These are phyloP conservation scores for Thalassiosira mediterranea DNA, from an alignment of 352 stramenopile genomes.

Conservation along the genomic window DNA sequence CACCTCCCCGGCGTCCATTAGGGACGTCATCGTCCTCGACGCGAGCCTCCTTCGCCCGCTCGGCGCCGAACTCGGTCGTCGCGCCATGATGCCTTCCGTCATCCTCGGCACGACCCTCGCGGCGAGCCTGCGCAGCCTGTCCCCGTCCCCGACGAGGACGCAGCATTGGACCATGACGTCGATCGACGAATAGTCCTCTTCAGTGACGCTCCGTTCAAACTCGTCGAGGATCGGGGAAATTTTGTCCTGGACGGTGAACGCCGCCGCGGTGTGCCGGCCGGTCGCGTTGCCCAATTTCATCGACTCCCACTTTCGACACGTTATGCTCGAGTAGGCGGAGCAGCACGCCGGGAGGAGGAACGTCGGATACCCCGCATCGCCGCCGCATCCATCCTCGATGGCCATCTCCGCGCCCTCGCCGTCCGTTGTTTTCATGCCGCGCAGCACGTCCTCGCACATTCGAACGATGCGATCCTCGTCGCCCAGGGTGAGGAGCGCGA, in stretches of 20 bases:
- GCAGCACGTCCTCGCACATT: slow-evolving; percentile 16
- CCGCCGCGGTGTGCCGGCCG: slow-evolving; percentile 37
- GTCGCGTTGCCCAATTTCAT: slow-evolving; percentile 38
- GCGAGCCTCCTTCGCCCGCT: not conserved
- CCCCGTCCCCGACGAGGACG: slow-evolving; percentile 44
- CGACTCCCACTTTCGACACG: slow-evolving; percentile 45
- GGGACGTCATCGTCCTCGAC: slow-evolving; percentile 24
- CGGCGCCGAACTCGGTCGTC: not conserved
- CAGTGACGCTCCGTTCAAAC: not conserved
- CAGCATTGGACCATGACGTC: slow-evolving; percentile 51
- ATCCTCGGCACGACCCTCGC: slow-evolving; percentile 26
- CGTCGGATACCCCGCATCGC: not conserved
- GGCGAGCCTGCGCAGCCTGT: slow-evolving; percentile 29
- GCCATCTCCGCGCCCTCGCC: not conserved
- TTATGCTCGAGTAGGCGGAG: slow-evolving; percentile 41
- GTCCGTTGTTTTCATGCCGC: not conserved
- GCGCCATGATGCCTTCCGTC: slow-evolving; percentile 5
- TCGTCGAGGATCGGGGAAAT: slow-evolving; percentile 34
- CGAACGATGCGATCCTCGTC: slow-evolving; percentile 40
- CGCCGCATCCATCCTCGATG: not conserved
- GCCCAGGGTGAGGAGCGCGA: slow-evolving; percentile 34
- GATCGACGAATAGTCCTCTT: slow-evolving; percentile 28
- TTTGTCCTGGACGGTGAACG: slow-evolving; percentile 31
- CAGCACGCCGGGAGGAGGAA: slow-evolving; percentile 41
- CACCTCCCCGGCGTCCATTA: slow-evolving; percentile 44